Base-by-base conservation (phyloP, 768 basidiomycete genomes). In the Paxillus ammoniavirescens region DNA sequence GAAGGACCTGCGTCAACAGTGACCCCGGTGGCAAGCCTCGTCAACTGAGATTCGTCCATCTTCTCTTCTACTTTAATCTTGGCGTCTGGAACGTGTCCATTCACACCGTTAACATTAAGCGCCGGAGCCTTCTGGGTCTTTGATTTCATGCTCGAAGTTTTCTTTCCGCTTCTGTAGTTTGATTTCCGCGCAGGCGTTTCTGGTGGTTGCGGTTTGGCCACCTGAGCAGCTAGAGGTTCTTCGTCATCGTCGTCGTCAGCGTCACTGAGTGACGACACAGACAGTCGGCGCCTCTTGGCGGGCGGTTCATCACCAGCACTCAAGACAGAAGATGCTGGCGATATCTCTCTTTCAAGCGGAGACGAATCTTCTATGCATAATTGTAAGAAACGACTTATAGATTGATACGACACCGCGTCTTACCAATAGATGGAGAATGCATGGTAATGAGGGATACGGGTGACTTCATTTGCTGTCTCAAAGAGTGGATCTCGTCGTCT, bases 1-100 rank as follows among this genome's bases (percentile, higher is more conserved):
- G 74, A 60, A 57, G 72, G 75, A 23, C 75, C 77, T 8, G 84
- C 77, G 65, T 93, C 91, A 3, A 92, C 79, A 3, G 91, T 86
- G 6, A 91, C 85, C 28, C 91, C 91, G 14, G 87, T 89, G 14
- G 86, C 87, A 49, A 95, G 76, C 38, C 91, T 81, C 44, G 81
- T 83, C 15, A 93, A 70, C 65, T 92, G 89, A 30, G 79, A 77
- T 61, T 89, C 89, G 46, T 91, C 87, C 79, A 92, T 81, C 66
- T 82, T 85, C 45, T 89, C 91, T 66, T 93, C 91, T 2, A 86
- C 67, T 64, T 89, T 91, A 56, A 89, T 74, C 58, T 77, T 79
- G 6, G 78, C 53, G 18, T 78, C 80, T 41, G 74, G 73, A 21
- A 77, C 74, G 47, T 77, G 78, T 18, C 80, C 81, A 51, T 82